Evolutionary conservation across 75 land plant genomes (phyloP).

Genomic region (Pinus albicaulis): DNA sequence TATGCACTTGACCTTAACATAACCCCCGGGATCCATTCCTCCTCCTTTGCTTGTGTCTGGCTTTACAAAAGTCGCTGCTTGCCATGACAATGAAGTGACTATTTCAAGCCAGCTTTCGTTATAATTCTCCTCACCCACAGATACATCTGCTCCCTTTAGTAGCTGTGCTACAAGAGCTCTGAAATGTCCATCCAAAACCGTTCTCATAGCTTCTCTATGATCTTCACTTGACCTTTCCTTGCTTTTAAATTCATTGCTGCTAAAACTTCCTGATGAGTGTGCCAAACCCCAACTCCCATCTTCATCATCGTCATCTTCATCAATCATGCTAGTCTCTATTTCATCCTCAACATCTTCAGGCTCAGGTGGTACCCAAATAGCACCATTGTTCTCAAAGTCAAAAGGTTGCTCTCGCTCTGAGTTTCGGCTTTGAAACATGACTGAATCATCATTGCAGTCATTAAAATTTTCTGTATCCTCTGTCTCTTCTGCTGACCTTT

Average conservation of each 20-base stretch:
- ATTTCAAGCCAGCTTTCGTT: constrained; percentile 72
- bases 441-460: neutral
- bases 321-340: constrained; percentile 40
- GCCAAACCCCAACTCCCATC: constrained; percentile 20
- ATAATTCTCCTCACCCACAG: constrained; percentile 52
- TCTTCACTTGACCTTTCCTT: constrained; percentile 37
- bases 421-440: neutral
- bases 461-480: neutral
- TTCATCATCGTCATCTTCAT: constrained; percentile 81
- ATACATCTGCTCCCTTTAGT: constrained; percentile 56
- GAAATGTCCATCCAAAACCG: constrained; percentile 73
- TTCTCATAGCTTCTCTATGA: constrained; percentile 53
- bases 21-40: constrained; percentile 79
- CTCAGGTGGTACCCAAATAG: constrained; percentile 69
- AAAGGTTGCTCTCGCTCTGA: constrained; percentile 9
- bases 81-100: constrained; percentile 77
- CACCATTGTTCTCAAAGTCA: constrained; percentile 33
- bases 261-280: constrained; percentile 42
- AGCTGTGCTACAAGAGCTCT: constrained; percentile 62
- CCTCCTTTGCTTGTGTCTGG: constrained; percentile 58
- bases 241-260: constrained; percentile 28
- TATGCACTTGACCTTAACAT: constrained; percentile 93
- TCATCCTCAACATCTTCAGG: constrained; percentile 70
- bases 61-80: constrained; percentile 80
- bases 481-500: neutral